Evolutionary conservation across 257 asterid species (phyloP).

Genomic region (Lantana camara): DNA sequence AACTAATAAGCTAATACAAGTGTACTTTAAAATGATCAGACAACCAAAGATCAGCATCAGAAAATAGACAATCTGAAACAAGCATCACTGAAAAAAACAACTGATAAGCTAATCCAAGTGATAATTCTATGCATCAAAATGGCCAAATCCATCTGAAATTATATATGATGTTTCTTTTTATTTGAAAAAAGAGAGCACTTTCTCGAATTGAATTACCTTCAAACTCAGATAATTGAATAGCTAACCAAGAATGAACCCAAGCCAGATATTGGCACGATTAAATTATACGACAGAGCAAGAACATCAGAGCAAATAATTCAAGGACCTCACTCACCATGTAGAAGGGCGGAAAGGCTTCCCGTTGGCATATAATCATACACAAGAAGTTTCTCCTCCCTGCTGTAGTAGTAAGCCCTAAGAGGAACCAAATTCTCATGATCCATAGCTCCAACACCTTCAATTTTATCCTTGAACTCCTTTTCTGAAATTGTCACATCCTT

Average conservation of each 20-base stretch:
- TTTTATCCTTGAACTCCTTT: slow-evolving; percentile 69
- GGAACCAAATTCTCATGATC: slow-evolving; percentile 83
- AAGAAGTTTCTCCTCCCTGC: slow-evolving; percentile 88
- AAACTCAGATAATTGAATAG: too few relatives aligned
- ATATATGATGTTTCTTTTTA: background rate
- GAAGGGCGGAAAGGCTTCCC: slow-evolving; percentile 92
- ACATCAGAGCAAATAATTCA: background rate
- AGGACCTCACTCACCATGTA: slow-evolving; percentile 57
- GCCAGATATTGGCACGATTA: background rate
- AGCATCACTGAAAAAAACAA: slow-evolving; percentile 6
- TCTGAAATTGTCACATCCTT: slow-evolving; percentile 69
- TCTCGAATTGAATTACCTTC: background rate
- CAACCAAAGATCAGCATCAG: background rate
- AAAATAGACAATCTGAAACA: slow-evolving; percentile 5
- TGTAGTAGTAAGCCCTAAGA: slow-evolving; percentile 76
- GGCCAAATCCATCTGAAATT: slow-evolving; percentile 14
- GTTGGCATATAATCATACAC: slow-evolving; percentile 85
- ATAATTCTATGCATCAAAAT: slow-evolving; percentile 2
- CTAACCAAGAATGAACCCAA: slow-evolving; percentile 8
- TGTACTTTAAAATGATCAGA: too few relatives aligned
- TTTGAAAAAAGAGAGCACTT: background rate
- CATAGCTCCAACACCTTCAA: slow-evolving; percentile 72
- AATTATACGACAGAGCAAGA: slow-evolving; percentile 1
- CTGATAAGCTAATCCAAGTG: background rate
- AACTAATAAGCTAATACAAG: background rate